These are phyloP conservation scores for Huntiella savannae DNA, from an alignment of 2,329 filamentous ascomycete species.

Conservation along the genomic window DNA sequence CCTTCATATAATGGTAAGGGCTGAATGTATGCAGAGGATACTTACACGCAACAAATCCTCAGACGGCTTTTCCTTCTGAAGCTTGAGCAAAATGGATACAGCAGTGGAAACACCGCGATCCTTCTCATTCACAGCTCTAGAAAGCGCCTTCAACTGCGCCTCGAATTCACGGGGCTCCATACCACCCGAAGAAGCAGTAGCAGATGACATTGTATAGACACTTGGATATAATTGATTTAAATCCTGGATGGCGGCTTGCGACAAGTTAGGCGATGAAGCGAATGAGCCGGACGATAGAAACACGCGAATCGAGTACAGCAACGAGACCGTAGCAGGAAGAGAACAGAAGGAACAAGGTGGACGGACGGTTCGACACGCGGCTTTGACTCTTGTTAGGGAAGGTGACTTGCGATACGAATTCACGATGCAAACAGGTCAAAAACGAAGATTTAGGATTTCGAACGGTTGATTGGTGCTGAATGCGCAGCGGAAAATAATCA, in stretches of 20 bases:
- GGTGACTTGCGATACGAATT: no score
- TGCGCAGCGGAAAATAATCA: constrained; percentile 1
- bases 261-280: no score
- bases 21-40: constrained; percentile 12
- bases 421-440: not conserved
- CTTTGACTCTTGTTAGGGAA: no score
- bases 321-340: no score
- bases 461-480: not conserved
- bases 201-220: no score
- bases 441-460: not conserved
- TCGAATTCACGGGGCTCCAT: constrained; percentile 71
- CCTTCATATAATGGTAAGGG: not conserved
- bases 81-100: constrained; percentile 52
- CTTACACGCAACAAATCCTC: constrained; percentile 73
- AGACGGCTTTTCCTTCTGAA: constrained; percentile 69
- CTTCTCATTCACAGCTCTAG: constrained; percentile 57
- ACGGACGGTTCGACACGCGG: no score
- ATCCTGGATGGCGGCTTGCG: no score
- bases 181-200: no score
- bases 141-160: constrained; percentile 56
- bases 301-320: no score
- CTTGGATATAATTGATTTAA: no score
- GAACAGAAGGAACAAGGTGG: no score
- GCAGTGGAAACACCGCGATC: constrained; percentile 52
- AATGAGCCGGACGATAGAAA: no score